Conservation (phyloP, 805 yeast genomes). For the Candida methanosorbosa region DNA sequence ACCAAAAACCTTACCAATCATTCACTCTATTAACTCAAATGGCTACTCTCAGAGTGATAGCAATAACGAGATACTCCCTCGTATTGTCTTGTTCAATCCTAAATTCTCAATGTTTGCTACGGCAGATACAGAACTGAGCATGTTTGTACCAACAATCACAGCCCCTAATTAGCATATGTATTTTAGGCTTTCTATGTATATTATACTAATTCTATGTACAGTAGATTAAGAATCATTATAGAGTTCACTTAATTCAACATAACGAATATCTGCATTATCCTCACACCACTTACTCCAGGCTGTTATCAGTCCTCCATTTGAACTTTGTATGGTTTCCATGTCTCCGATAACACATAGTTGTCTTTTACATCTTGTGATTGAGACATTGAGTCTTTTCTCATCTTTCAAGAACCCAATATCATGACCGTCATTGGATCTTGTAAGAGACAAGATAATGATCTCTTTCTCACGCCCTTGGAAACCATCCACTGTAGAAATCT, state of each 20-base stretch:
- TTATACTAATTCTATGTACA: not conserved
- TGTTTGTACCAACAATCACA: conserved; percentile 43
- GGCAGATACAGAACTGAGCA: conserved; percentile 44
- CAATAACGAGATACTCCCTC: conserved; percentile 28
- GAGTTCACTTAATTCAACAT: conserved; percentile 45
- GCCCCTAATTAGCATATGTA: no score
- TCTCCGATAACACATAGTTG: conserved; percentile 86
- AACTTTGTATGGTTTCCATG: conserved; percentile 52
- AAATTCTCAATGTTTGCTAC: conserved; percentile 51
- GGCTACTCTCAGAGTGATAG: not conserved
- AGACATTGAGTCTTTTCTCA: conserved; percentile 77
- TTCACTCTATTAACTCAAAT: no score
- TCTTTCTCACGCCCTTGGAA: conserved; percentile 96
- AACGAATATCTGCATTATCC: conserved; percentile 54
- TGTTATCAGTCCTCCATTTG: conserved; percentile 39
- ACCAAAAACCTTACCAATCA: no score
- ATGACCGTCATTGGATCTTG: conserved; percentile 62
- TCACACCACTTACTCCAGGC: conserved; percentile 69
- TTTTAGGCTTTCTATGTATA: no score
- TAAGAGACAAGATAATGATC: conserved; percentile 69
- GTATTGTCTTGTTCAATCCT: conserved; percentile 53
- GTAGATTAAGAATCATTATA: conserved; percentile 4
- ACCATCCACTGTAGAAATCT: conserved; percentile 88
- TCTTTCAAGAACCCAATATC: conserved; percentile 83
- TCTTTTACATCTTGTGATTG: conserved; percentile 82